Base-by-base conservation (phyloP, 805 yeast genomes). In the Monosporozyma siamensis region DNA sequence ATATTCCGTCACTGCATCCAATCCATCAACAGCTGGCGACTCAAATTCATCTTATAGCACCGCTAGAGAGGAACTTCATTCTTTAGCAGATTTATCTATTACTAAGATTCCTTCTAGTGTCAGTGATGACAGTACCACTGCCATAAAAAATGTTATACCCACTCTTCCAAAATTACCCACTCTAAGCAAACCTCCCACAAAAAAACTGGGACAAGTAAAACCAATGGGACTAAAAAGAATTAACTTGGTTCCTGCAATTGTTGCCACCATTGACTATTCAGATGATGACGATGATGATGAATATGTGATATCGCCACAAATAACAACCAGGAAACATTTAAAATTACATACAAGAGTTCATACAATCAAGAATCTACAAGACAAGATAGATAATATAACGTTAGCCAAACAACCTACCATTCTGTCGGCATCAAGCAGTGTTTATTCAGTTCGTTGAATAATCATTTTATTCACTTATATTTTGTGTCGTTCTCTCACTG, bases 181-280 rank as follows among this genome's bases (percentile, higher is more conserved):
- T 15, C 22, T 29, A 39, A 12, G 15, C 4, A 22, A 21, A 3
- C 8, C 10, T 18, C 6, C 15, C n/a, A 9, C 24, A 25, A 8
- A 4, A 5, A 14, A 26, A 10, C 12, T 3, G 6, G 29, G 24
- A 9, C 14, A 27, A 14, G 6, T 43, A 11, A 23, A 32, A 34
- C 37, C 35, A 15, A 25, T 14, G 2, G 18, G 6, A 8, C 24
- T 42, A 15, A 42, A 32, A 31, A 30, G 20, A 9, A 30, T 32
- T 9, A 11, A 17, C 8, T 6, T 42, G 5, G 31, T 6, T 4
- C 41, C 44, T 9, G 9, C 8, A 12, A 7, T 24, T 6, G 24
- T 41, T 21, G 44, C 44, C 8, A 22, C 25, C 12, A 37, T 41
- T 7, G 43, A 43, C 22, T 44, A 46, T 12, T 43, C 40, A 1